phyloP scores from a whole-genome alignment of 495 filamentous ascomycete genomes.

The Chaetomium tenue region DNA sequence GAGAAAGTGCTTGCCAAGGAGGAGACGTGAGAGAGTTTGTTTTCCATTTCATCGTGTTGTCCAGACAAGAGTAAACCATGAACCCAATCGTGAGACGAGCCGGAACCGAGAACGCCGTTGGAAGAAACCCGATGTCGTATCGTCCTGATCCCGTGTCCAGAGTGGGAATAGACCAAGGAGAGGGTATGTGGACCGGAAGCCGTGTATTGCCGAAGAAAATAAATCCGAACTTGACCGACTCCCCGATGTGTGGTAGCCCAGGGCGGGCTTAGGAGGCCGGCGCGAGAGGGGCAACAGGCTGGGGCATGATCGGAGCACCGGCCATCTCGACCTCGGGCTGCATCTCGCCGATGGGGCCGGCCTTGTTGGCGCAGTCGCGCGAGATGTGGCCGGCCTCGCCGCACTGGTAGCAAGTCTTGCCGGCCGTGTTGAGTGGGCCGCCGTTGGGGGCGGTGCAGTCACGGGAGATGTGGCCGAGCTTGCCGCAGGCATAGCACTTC shows the following conservation, averaged over 20 bases:
- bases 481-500: slow-evolving; percentile 99
- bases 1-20: slow-evolving; percentile 15
- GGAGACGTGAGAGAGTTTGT: slow-evolving; percentile 13
- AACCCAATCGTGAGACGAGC: slow-evolving; percentile 21
- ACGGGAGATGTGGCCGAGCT: slow-evolving; percentile 94
- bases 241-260: neutral
- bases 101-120: slow-evolving; percentile 27
- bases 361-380: slow-evolving; percentile 78
- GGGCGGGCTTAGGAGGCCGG: slow-evolving; percentile 36
- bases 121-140: slow-evolving; percentile 23
- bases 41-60: slow-evolving; percentile 21
- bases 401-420: slow-evolving; percentile 99
- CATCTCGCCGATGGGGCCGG: slow-evolving; percentile 48
- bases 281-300: slow-evolving; percentile 28
- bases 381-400: slow-evolving; percentile 95
- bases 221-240: slow-evolving; percentile 9
- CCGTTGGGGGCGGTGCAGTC: slow-evolving; percentile 98
- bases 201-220: slow-evolving; percentile 16
- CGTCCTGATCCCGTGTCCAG: slow-evolving; percentile 21
- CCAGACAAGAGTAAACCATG: slow-evolving; percentile 18
- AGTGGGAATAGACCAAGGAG: slow-evolving; percentile 13
- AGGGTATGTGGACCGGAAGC: slow-evolving; percentile 17
- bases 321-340: slow-evolving; percentile 35
- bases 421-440: slow-evolving; percentile 88
- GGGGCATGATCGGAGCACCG: slow-evolving; percentile 27